A percentile compares a stretch with the other conserved stretches of the same genome.
phyloP scores from a whole-genome alignment of 208 protist species.

The Naegleria lovaniensis region DNA sequence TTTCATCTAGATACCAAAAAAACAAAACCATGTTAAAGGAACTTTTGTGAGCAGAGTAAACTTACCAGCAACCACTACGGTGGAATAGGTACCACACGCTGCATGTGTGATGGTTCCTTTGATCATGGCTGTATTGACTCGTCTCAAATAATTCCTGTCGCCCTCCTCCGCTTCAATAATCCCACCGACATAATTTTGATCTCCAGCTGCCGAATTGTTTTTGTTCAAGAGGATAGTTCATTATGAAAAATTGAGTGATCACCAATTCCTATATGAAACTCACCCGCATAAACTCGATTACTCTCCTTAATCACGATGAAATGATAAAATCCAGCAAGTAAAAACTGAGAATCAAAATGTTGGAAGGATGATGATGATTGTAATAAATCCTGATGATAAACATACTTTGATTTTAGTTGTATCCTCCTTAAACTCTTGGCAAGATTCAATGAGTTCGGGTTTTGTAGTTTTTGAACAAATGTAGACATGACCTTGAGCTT shows the following conservation, averaged over 20 bases:
- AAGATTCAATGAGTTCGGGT: background rate
- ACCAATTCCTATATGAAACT: background rate
- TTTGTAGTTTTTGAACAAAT: no score
- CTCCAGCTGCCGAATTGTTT: background rate
- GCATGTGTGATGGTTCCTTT: background rate
- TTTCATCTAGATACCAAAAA: no score
- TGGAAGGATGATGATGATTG: no score
- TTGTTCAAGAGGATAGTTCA: no score
- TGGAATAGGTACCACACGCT: background rate
- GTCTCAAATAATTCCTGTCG: background rate
- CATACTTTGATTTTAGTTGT: background rate
- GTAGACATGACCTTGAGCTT: no score
- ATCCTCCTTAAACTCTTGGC: background rate
- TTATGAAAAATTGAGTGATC: no score
- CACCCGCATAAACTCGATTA: background rate
- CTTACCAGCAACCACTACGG: background rate
- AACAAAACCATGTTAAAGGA: no score
- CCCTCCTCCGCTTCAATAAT: background rate
- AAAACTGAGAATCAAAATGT: background rate
- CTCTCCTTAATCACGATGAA: background rate
- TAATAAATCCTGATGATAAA: no score
- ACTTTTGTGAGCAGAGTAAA: no score
- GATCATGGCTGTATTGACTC: background rate
- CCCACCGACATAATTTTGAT: background rate
- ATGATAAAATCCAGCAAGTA: background rate